These are phyloP conservation scores for Penicillium malachiteum DNA, from an alignment of 495 filamentous ascomycete species.

Conservation along the genomic window DNA sequence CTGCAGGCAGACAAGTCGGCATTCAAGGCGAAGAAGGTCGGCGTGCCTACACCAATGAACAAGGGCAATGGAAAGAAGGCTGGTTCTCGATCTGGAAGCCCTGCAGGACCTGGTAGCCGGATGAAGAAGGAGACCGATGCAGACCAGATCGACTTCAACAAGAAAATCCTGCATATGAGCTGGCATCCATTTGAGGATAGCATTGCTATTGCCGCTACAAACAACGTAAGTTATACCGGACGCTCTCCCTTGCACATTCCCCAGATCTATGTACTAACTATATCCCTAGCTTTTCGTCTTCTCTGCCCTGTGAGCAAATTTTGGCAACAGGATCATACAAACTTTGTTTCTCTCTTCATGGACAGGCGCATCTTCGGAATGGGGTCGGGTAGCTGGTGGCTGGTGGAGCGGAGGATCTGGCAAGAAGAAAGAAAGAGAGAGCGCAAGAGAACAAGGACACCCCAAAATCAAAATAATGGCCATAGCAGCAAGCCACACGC, in stretches of 20 bases:
- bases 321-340: constrained; percentile 19
- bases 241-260: neutral
- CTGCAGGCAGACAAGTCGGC: constrained; percentile 97
- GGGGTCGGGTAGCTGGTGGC: constrained; percentile 19
- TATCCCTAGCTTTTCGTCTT: constrained; percentile 83
- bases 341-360: constrained; percentile 16
- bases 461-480: constrained; percentile 21
- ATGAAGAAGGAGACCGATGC: constrained; percentile 99
- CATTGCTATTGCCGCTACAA: constrained; percentile 98
- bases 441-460: neutral
- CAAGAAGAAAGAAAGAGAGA: constrained; percentile 1
- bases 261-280: neutral
- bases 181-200: constrained; percentile 99
- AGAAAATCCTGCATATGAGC: constrained; percentile 99
- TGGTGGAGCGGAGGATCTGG: constrained; percentile 17
- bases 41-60: constrained; percentile 96
- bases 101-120: constrained; percentile 83
- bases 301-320: constrained; percentile 75
- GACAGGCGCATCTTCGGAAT: constrained; percentile 28
- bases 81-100: constrained; percentile 82
- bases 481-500: constrained; percentile 28
- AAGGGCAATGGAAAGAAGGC: constrained; percentile 78
- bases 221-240: constrained; percentile 74
- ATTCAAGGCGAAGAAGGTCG: constrained; percentile 99
- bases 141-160: constrained; percentile 99